Conservation (phyloP, 768 basidiomycete species). For the Hericium coralloides region DNA sequence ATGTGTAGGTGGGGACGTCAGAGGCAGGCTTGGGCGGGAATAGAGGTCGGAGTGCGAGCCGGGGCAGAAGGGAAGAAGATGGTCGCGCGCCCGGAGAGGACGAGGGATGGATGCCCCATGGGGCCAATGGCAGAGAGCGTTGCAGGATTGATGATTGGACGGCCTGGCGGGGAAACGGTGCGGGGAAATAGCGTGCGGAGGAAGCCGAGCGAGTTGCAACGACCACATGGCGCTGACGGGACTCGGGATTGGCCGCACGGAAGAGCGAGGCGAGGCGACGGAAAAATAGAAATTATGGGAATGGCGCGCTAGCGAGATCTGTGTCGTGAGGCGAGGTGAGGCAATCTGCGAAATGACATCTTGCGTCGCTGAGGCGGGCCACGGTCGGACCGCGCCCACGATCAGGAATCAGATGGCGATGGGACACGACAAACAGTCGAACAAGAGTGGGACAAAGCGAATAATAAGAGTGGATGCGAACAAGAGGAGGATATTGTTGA, state of each 20-base stretch:
- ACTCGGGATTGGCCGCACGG: no score
- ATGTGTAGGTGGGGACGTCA: background rate
- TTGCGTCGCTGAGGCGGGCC: background rate
- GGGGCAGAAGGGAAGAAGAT: background rate
- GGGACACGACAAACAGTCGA: background rate
- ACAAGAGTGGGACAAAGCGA: background rate
- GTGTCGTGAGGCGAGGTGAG: no score
- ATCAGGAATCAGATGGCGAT: background rate
- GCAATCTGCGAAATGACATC: no score
- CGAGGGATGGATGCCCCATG: background rate
- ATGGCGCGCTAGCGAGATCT: no score
- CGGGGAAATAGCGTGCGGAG: no score
- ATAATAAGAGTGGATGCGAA: background rate
- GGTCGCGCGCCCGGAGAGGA: no score
- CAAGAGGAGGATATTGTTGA: background rate
- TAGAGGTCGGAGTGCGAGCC: background rate
- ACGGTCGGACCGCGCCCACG: background rate
- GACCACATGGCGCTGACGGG: no score
- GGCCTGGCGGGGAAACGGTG: background rate
- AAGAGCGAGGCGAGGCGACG: no score
- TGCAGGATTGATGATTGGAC: no score
- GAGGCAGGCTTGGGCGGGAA: background rate
- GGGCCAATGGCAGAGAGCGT: background rate
- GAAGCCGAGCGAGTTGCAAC: no score
- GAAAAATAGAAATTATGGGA: no score